phyloP scores from a whole-genome alignment of 208 protist species.

The Trypanosoma scelopori region DNA sequence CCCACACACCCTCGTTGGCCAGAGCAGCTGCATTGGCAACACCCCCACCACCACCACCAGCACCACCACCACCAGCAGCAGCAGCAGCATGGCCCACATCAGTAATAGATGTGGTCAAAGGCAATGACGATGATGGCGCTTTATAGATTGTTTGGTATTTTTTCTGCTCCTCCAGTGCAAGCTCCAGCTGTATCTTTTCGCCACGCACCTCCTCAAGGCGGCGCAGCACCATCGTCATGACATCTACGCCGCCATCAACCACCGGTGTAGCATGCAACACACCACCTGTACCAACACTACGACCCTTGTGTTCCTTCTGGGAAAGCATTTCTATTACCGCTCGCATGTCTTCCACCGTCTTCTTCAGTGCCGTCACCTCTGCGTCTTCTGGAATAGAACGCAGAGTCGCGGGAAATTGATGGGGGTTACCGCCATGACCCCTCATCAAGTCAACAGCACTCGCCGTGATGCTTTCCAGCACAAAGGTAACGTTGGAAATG shows the following conservation, averaged over 20 bases:
- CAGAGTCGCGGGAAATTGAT: neutral
- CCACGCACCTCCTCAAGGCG: conserved; percentile 22
- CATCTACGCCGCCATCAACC: neutral
- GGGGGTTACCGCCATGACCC: neutral
- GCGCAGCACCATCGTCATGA: conserved; percentile 16
- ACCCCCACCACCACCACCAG: too few species aligned
- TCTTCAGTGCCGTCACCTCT: neutral
- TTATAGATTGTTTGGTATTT: neutral
- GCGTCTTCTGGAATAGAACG: neutral
- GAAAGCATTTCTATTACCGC: conserved; percentile 5
- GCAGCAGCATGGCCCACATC: neutral
- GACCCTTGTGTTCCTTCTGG: neutral
- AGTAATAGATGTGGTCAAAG: too few species aligned
- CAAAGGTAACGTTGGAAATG: neutral
- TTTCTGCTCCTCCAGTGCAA: conserved; percentile 3
- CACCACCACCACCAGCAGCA: neutral
- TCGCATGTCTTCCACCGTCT: conserved; percentile 8
- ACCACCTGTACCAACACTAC: neutral
- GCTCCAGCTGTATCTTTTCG: conserved; percentile 17
- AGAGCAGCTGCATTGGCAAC: neutral
- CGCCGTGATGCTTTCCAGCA: conserved; percentile 11
- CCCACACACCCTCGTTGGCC: neutral
- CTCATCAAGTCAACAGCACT: neutral
- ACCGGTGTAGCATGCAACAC: neutral
- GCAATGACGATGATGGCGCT: too few species aligned